A percentile compares a stretch with the other conserved stretches of the same genome.
These are phyloP conservation scores for Eucalyptus caleyi DNA, from an alignment of 345 rosid species.

Conservation along the genomic window DNA sequence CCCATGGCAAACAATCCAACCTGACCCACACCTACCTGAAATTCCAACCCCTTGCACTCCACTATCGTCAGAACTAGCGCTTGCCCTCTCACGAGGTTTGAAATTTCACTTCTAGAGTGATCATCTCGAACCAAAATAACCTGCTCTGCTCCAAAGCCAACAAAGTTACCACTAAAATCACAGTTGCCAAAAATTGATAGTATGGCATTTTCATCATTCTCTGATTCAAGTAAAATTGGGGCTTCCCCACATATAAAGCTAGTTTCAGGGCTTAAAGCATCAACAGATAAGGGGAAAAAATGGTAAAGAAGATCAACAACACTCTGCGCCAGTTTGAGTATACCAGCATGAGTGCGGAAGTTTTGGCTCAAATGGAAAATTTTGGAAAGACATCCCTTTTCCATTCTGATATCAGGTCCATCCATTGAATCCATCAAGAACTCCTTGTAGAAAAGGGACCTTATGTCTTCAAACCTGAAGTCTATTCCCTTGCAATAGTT, in stretches of 20 bases:
- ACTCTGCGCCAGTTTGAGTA: conserved; percentile 40
- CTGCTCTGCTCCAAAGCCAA: not conserved
- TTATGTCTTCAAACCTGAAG: too few species aligned
- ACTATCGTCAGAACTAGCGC: not conserved
- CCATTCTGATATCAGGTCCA: too few species aligned
- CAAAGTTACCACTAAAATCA: not conserved
- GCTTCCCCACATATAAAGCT: conserved; percentile 33
- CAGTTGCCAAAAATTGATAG: conserved; percentile 23
- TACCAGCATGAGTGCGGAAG: not conserved
- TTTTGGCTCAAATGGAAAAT: not conserved
- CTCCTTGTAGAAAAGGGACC: too few species aligned
- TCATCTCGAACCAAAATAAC: not conserved
- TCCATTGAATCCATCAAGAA: too few species aligned
- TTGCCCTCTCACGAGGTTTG: not conserved
- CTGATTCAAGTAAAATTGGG: conserved; percentile 24
- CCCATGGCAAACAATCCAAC: not conserved
- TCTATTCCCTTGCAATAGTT: too few species aligned
- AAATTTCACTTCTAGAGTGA: not conserved
- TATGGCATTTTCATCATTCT: conserved; percentile 13
- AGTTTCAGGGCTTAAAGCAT: conserved; percentile 19
- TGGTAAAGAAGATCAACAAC: conserved; percentile 28
- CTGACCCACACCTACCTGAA: not conserved
- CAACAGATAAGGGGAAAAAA: conserved; percentile 23
- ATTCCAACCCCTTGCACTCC: not conserved
- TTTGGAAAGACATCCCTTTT: not conserved